Percentiles rank a stretch among this genome's conserved stretches.
phyloP scores from a whole-genome alignment of 169 alveolate genomes.

The Sarcocystis neurona region DNA sequence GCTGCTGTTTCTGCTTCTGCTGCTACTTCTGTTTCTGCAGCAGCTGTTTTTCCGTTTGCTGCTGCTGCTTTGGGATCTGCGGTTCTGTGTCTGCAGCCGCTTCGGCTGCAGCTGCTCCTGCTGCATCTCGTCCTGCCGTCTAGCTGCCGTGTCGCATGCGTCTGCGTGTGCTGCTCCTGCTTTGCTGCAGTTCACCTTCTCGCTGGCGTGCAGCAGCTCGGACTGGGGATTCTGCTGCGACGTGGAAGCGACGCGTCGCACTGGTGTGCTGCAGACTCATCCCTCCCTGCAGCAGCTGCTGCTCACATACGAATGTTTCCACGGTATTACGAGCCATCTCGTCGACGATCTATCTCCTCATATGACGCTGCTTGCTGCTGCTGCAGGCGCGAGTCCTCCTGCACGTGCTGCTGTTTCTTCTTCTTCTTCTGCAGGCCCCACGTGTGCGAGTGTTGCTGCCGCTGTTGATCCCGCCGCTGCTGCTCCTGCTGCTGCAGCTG shows the following conservation, averaged over 20 bases:
- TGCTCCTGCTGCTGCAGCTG: background rate
- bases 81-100: too few species aligned
- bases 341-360: slow-evolving; percentile 10
- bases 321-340: background rate
- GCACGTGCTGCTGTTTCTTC: too few species aligned
- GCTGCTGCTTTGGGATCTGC: background rate
- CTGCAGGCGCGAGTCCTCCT: background rate
- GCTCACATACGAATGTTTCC: background rate
- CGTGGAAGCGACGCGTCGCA: background rate
- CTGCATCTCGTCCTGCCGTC: background rate
- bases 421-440: too few species aligned
- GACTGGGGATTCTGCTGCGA: slow-evolving; percentile 33
- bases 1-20: slow-evolving; percentile 1
- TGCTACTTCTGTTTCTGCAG: slow-evolving; percentile 3
- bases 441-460: too few species aligned
- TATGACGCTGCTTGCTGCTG: background rate
- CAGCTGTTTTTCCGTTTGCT: too few species aligned
- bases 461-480: background rate
- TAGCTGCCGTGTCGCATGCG: too few species aligned
- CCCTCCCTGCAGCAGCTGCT: slow-evolving; percentile 13
- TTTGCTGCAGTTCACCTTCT: slow-evolving; percentile 38
- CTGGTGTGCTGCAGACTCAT: background rate
- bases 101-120: background rate
- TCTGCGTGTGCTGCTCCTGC: too few species aligned
- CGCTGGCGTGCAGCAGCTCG: background rate